These are phyloP conservation scores for Wallemia mellicola DNA, from an alignment of 1,284 basidiomycete species.

Conservation along the genomic window DNA sequence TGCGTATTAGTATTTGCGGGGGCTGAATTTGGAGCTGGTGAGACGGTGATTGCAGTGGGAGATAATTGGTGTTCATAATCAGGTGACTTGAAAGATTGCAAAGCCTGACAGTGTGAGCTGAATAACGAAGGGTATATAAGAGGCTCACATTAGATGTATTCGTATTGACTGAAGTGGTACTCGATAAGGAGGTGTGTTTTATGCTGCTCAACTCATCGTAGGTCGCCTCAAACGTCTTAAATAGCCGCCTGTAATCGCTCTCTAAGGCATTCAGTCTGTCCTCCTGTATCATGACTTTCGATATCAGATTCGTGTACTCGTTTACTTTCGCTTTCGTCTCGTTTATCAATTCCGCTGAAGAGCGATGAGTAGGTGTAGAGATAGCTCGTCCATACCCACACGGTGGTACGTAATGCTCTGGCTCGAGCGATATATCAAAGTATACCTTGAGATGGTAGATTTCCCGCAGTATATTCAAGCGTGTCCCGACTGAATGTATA, in stretches of 20 bases:
- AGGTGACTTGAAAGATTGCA: neutral
- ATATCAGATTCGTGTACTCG: neutral
- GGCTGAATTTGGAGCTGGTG: conserved; percentile 1
- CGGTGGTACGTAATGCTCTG: conserved; percentile 64
- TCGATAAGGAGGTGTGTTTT: neutral
- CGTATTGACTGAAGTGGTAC: neutral
- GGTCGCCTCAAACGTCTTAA: neutral
- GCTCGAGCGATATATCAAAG: conserved; percentile 48
- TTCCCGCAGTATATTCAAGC: conserved; percentile 58
- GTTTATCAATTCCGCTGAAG: neutral
- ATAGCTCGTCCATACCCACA: conserved; percentile 24
- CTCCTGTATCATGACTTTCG: conserved; percentile 16
- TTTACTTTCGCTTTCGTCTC: neutral
- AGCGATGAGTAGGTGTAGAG: conserved; percentile 12
- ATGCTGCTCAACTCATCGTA: neutral
- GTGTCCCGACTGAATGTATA: conserved; percentile 52
- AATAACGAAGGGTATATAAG: neutral
- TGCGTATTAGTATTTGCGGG: conserved; percentile 3
- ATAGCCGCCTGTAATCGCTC: neutral
- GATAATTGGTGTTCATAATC: neutral
- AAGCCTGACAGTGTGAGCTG: neutral
- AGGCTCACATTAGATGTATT: neutral
- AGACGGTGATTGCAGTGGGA: neutral
- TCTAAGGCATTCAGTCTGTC: conserved; percentile 20
- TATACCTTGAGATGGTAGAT: conserved; percentile 62